Evolutionary conservation across 2,329 filamentous ascomycete species (phyloP).

Genomic region (Penicillium olsonii): DNA sequence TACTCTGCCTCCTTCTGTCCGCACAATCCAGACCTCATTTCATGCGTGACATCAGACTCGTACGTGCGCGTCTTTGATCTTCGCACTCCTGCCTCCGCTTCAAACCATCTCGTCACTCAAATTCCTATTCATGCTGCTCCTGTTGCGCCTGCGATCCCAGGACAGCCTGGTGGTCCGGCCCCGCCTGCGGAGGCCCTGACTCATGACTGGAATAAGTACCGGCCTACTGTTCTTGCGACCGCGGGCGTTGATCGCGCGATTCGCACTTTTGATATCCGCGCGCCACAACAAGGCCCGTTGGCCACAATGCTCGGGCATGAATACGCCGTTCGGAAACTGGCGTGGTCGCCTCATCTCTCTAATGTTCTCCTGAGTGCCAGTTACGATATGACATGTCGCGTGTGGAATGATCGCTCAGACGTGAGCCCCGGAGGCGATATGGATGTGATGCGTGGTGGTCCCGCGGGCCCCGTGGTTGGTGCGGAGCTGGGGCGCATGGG

Average conservation of each 20-base stretch:
- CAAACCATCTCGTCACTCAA: conserved; percentile 80
- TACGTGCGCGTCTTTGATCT: conserved; percentile 90
- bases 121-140: conserved; percentile 79
- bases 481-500: conserved; percentile 85
- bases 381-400: conserved; percentile 96
- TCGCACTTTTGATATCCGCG: conserved; percentile 86
- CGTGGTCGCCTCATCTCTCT: conserved; percentile 92
- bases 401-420: conserved; percentile 82
- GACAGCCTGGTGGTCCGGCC: conserved; percentile 38
- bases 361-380: conserved; percentile 85
- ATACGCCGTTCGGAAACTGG: conserved; percentile 81
- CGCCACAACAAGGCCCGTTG: conserved; percentile 70
- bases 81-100: conserved; percentile 78
- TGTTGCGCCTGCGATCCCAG: conserved; percentile 46
- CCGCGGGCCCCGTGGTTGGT: conserved; percentile 53
- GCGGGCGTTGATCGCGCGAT: conserved; percentile 86
- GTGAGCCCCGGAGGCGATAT: conserved; percentile 34
- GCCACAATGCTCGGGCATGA: conserved; percentile 80
- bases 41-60: conserved; percentile 84
- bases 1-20: conserved; percentile 92
- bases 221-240: conserved; percentile 78
- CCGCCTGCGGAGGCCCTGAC: conserved; percentile 83
- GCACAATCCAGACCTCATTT: conserved; percentile 80
- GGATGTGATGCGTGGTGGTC: conserved; percentile 43
- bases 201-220: conserved; percentile 99